These are phyloP conservation scores for Tylopilus sp. DNA, from an alignment of 1,284 basidiomycete species.

Conservation along the genomic window DNA sequence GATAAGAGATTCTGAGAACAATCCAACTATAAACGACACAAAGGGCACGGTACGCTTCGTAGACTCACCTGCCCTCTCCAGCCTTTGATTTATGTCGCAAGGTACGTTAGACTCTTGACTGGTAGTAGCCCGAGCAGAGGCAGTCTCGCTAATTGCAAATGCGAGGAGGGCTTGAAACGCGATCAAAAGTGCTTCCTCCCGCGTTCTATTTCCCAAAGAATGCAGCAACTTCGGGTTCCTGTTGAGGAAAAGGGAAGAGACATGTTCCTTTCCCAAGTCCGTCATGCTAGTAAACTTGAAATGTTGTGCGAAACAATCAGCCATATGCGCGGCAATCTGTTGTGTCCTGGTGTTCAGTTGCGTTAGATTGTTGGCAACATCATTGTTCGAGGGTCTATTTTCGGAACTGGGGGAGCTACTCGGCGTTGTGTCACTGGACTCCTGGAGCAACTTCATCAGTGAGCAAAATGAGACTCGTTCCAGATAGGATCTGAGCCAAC, in stretches of 20 bases:
- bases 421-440: no score
- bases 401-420: background rate
- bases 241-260: background rate
- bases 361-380: background rate
- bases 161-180: background rate
- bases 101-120: background rate
- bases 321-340: background rate
- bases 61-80: background rate
- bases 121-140: no score
- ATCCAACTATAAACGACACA: background rate
- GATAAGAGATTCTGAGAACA: background rate
- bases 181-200: background rate
- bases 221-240: background rate
- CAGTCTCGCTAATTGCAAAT: background rate
- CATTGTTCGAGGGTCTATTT: background rate
- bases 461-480: no score
- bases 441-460: no score
- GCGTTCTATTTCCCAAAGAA: background rate
- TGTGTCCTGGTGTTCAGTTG: background rate
- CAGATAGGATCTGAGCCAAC: no score
- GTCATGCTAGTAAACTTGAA: background rate
- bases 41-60: background rate
- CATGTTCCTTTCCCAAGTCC: background rate
- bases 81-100: background rate
- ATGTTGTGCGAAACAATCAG: background rate